Evolutionary conservation across 2,329 filamentous ascomycete genomes (phyloP).

Genomic region (Exutisphaerella laricina): DNA sequence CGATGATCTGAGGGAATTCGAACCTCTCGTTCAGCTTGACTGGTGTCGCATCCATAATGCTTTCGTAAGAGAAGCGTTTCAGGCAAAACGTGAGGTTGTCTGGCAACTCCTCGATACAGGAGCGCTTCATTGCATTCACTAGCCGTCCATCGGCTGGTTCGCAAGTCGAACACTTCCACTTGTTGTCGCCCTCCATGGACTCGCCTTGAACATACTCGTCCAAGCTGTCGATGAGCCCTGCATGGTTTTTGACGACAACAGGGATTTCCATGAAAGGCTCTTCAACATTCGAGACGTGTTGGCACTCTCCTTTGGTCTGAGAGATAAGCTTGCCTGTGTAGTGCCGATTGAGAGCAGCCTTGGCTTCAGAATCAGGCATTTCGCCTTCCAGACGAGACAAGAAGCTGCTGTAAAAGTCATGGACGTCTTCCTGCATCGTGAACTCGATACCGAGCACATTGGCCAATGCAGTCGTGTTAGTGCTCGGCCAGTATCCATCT

Average conservation of each 20-base stretch:
- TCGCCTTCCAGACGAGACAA: slow-evolving; percentile 89
- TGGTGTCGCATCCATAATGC: slow-evolving; percentile 57
- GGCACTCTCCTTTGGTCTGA: slow-evolving; percentile 90
- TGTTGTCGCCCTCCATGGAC: slow-evolving; percentile 94
- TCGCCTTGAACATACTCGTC: slow-evolving; percentile 95
- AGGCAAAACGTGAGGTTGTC: slow-evolving; percentile 94
- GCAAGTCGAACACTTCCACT: slow-evolving; percentile 93
- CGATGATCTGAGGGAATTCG: slow-evolving; percentile 73
- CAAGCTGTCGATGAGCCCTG: slow-evolving; percentile 74
- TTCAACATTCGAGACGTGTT: slow-evolving; percentile 83
- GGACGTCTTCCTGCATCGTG: slow-evolving; percentile 91
- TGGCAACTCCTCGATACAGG: slow-evolving; percentile 85
- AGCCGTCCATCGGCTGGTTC: slow-evolving; percentile 55
- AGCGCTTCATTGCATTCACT: slow-evolving; percentile 82
- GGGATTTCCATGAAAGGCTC: slow-evolving; percentile 94
- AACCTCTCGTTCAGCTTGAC: slow-evolving; percentile 97
- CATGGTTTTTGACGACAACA: slow-evolving; percentile 92
- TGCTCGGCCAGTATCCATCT: slow-evolving; percentile 65
- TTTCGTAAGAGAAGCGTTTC: slow-evolving; percentile 79
- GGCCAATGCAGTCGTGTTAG: slow-evolving; percentile 69
- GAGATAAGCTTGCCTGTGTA: slow-evolving; percentile 90
- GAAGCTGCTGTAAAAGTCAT: slow-evolving; percentile 92
- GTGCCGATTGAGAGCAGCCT: slow-evolving; percentile 69
- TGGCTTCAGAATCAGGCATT: slow-evolving; percentile 61
- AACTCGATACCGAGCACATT: slow-evolving; percentile 78